Evolutionary conservation across 2,329 filamentous ascomycete species (phyloP), one percentile per base, ranked within the genome.

Genomic region (Penicillium sp.): DNA sequence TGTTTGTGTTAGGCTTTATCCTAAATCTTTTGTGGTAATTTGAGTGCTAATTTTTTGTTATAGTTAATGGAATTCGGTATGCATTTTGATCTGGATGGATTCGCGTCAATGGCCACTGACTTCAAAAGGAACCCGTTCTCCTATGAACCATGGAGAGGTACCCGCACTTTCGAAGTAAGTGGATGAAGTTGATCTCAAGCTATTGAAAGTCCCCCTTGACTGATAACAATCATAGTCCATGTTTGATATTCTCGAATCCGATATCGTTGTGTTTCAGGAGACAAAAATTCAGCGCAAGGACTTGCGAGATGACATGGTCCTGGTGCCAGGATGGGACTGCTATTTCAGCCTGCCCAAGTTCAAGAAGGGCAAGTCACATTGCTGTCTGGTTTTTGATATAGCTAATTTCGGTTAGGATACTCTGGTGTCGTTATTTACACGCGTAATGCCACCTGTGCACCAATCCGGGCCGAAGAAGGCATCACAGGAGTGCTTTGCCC

Each of bases 391-490:
- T 11, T 13, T 46, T 13, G 10, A 19, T 14, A 42, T 42, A 47
- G 9, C 51, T 65, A 49, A 70, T 54, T 10, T 46, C 52, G 55
- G 45, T 56, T 42, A 96, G 92, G 95, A 24, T 99, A 98, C 72
- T 96, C 93, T 26, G 95, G 95, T 2, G 93, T 99, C 2, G 95
- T 89, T 3, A 91, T 99, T 35, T 99, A 97, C 76, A 97, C 93
- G 1, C 86, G 91, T n/a, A 95, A 90, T 70, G 83, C 89, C 4
- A 88, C 85, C 35, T 98, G 95, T 73, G 85, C 87, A 3, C 95
- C 95, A 0, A 90, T 97, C 26, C 86, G 89, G 58, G 93, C 93
- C 3, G 95, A 99, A 76, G 93, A 98, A 78, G 95, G 95, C n/a
- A 82, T 99, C 53, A 89, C 91, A 0, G 95, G 95, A 16, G 79